Evolutionary conservation across 306 rosid genomes (phyloP), one percentile per base, ranked within the genome.

Genomic region (Glycine tomentella): DNA sequence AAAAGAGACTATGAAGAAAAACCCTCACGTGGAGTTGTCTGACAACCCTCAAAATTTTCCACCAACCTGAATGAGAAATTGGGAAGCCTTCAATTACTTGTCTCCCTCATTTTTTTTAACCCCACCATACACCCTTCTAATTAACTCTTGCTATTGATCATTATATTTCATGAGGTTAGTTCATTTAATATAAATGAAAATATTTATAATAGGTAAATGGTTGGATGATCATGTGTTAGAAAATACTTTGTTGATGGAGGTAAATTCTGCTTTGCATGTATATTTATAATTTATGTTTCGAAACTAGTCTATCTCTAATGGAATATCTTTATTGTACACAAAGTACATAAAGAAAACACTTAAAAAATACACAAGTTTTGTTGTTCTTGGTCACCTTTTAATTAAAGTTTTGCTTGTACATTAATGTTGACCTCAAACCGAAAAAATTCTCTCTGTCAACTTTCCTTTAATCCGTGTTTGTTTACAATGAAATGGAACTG

Each of bases 1-100:
- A 38, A 8, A 49, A 0, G 38, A 10, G 17, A 13, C 2, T 6
- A 57, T 38, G 31, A 38, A 42, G 0, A 33, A 40, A 25, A 25
- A 1, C 49, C 75, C 84, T 58, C 77, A 76, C 81, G 72, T 75
- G 85, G 57, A 9, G 0, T 67, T 82, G 69, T 51, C 83, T 57
- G 76, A 79, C 69, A 79, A 16, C 51, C 50, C 51, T 66, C 31
- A 9, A 25, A 25, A 25, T 2, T n/a, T 11, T 17, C 16, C 40
- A 49, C 66, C 14, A n/a, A 64, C 53, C 53, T 73, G 0, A 46
- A 17, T 69, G 0, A 46, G 16, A 46, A 20, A 20, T 69, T 46
- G 8, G 1, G 57, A 46, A 9, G 74, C 74, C 56, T 69, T 69
- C 34, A 69, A 69, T 69, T 46, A 46, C 42, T 69, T 69, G 74